Conservation (phyloP, 306 rosid species). For the Sophora flavescens region DNA sequence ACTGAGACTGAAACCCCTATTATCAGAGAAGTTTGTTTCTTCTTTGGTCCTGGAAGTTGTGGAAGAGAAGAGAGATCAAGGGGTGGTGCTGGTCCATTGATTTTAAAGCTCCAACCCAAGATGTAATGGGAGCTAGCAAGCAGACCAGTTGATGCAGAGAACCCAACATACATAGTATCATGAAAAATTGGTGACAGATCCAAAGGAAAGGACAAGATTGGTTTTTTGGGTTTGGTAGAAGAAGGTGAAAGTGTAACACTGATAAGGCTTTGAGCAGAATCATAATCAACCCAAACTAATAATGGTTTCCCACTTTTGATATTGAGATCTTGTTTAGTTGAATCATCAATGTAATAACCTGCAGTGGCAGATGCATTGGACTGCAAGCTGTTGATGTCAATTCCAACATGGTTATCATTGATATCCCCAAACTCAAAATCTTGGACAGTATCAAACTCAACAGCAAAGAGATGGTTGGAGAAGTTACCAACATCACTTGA, state of each 20-base stretch:
- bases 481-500: conserved; percentile 64
- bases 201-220: conserved; percentile 58
- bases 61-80: conserved; percentile 73
- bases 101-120: conserved; percentile 89
- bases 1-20: conserved; percentile 52
- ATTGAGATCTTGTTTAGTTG: conserved; percentile 47
- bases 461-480: conserved; percentile 78
- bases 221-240: conserved; percentile 66
- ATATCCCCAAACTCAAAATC: conserved; percentile 89
- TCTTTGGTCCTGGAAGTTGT: conserved; percentile 66
- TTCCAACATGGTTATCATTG: conserved; percentile 82
- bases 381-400: conserved; percentile 68
- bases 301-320: conserved; percentile 67
- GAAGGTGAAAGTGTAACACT: conserved; percentile 66
- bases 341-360: conserved; percentile 51
- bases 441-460: conserved; percentile 86
- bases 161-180: conserved; percentile 82
- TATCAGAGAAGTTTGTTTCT: conserved; percentile 54
- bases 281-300: conserved; percentile 82
- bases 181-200: conserved; percentile 66
- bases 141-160: conserved; percentile 87
- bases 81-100: conserved; percentile 64
- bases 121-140: conserved; percentile 92
- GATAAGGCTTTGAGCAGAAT: conserved; percentile 52
- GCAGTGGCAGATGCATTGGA: conserved; percentile 67